A percentile compares a stretch with the other conserved stretches of the same genome.
These are phyloP conservation scores for Puccinia coronata DNA, from an alignment of 1,284 basidiomycete species.

Conservation along the genomic window DNA sequence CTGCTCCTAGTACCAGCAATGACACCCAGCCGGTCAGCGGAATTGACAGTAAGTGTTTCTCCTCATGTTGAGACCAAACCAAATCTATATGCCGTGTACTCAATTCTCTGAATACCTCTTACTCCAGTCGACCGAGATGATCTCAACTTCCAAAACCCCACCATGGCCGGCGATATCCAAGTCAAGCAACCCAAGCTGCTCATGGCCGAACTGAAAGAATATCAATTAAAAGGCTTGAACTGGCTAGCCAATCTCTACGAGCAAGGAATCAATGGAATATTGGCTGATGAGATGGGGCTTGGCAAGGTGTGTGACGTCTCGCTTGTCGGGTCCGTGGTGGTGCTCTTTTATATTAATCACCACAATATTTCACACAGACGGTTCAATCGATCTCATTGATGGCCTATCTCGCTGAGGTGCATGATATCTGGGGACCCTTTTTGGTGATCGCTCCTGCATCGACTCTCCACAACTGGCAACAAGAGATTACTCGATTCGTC, in stretches of 20 bases:
- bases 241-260: slow-evolving; percentile 98
- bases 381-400: slow-evolving; percentile 97
- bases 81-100: neutral
- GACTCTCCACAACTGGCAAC: slow-evolving; percentile 99
- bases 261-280: slow-evolving; percentile 97
- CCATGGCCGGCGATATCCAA: slow-evolving; percentile 63
- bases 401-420: slow-evolving; percentile 93
- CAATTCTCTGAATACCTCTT: neutral
- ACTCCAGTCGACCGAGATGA: slow-evolving; percentile 84
- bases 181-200: slow-evolving; percentile 94
- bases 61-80: neutral
- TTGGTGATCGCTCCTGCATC: slow-evolving; percentile 98
- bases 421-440: slow-evolving; percentile 99
- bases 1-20: slow-evolving; percentile 48
- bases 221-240: slow-evolving; percentile 96
- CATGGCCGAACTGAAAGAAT: slow-evolving; percentile 95
- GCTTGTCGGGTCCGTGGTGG: neutral
- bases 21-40: slow-evolving; percentile 50
- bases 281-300: slow-evolving; percentile 98
- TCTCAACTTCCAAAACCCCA: slow-evolving; percentile 95
- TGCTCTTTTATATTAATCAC: slow-evolving; percentile 21
- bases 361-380: slow-evolving; percentile 66
- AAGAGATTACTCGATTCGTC: slow-evolving; percentile 93
- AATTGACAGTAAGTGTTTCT: slow-evolving; percentile 49
- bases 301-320: slow-evolving; percentile 76